Evolutionary conservation across 306 rosid species (phyloP).

Genomic region (Alnus rubra): DNA sequence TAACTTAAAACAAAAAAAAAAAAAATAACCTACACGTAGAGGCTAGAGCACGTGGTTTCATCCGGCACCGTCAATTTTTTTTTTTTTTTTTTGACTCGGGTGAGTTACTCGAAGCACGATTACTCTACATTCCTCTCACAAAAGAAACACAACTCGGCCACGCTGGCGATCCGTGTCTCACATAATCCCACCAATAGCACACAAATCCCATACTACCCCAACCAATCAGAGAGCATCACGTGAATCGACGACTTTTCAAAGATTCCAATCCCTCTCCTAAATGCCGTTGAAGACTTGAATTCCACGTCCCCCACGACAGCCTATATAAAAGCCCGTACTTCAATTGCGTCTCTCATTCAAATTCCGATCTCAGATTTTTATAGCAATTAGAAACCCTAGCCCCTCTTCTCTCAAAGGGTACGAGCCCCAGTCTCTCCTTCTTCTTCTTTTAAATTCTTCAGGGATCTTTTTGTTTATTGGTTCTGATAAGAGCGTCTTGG

Average conservation of each 20-base stretch:
- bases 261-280: not conserved
- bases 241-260: conserved; percentile 6
- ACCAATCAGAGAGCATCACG: conserved; percentile 36
- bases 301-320: not conserved
- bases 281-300: not conserved
- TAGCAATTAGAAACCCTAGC: not conserved
- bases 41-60: not conserved
- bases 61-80: not conserved
- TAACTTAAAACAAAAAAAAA: no score
- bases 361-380: not conserved
- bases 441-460: not conserved
- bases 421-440: not conserved
- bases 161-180: conserved; percentile 39
- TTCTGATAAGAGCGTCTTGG: no score
- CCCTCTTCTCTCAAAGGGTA: not conserved
- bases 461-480: not conserved
- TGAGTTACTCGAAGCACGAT: not conserved
- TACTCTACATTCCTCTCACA: not conserved
- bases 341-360: not conserved
- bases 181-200: not conserved
- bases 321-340: conserved; percentile 10
- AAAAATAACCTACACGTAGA: not conserved
- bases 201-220: not conserved
- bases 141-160: conserved; percentile 49
- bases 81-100: not conserved